These are phyloP conservation scores for Aspergillus neoniger DNA, from an alignment of 2,329 filamentous ascomycete genomes.

Conservation along the genomic window DNA sequence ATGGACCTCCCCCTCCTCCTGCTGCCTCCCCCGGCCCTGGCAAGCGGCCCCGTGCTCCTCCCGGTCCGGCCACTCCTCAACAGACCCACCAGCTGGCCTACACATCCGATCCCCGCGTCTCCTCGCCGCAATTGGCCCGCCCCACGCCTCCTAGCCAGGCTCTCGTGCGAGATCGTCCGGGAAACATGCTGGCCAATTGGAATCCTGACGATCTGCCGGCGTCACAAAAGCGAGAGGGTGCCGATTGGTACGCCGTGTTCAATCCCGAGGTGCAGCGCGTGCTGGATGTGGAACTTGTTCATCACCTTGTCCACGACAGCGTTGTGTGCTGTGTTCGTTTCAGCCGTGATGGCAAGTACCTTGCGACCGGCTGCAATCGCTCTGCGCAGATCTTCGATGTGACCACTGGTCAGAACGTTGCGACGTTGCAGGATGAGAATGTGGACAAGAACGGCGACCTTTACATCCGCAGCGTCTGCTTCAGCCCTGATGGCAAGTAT, in stretches of 20 bases:
- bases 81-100: constrained; percentile 87
- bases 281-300: constrained; percentile 89
- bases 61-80: constrained; percentile 80
- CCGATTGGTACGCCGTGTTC: constrained; percentile 96
- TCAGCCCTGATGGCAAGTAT: constrained; percentile 92
- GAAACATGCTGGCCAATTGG: constrained; percentile 78
- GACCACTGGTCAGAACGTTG: constrained; percentile 79
- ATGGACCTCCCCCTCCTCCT: constrained; percentile 78
- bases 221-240: constrained; percentile 82
- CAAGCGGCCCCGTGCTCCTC: constrained; percentile 67
- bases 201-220: constrained; percentile 82
- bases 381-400: constrained; percentile 99
- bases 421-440: constrained; percentile 83
- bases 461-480: constrained; percentile 97
- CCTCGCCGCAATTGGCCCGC: constrained; percentile 77
- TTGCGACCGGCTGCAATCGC: constrained; percentile 94
- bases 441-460: constrained; percentile 88
- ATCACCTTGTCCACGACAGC: constrained; percentile 89
- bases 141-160: constrained; percentile 68
- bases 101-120: constrained; percentile 71
- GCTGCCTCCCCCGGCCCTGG: constrained; percentile 85
- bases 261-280: constrained; percentile 87
- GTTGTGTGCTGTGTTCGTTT: constrained; percentile 98
- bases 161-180: constrained; percentile 54
- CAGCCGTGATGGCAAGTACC: constrained; percentile 91